Conservation (phyloP, 371 early-diverging fungal species). For the Syncephalastrum sp. region DNA sequence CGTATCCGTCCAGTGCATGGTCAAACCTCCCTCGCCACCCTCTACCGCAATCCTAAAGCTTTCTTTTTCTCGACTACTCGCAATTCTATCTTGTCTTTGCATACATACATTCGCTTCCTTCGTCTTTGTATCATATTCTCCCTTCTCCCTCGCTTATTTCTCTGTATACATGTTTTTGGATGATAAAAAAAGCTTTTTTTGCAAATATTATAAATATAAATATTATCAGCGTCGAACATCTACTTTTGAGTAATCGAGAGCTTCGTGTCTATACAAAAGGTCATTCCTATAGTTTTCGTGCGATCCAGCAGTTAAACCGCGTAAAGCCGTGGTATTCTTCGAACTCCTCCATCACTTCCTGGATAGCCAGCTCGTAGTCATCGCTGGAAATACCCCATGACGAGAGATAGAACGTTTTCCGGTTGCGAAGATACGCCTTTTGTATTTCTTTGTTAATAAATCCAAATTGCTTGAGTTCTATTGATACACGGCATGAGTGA, state of each 20-base stretch:
- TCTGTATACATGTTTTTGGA: constrained; percentile 5
- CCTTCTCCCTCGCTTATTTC: neutral
- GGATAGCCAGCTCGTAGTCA: constrained; percentile 45
- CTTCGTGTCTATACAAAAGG: constrained; percentile 1
- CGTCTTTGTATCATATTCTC: constrained; percentile 1
- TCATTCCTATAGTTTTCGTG: constrained; percentile 17
- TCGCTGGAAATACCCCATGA: constrained; percentile 43
- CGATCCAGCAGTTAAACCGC: constrained; percentile 44
- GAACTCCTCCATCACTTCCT: constrained; percentile 45
- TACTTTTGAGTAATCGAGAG: neutral
- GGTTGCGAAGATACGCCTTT: constrained; percentile 36
- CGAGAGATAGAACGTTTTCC: constrained; percentile 32
- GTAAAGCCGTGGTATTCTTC: constrained; percentile 46
- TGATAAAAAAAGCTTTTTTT: neutral
- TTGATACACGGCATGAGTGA: neutral
- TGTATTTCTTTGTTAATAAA: constrained; percentile 51
- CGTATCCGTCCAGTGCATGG: neutral
- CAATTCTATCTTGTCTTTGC: no score
- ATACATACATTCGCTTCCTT: neutral
- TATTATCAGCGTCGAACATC: no score
- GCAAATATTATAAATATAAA: no score
- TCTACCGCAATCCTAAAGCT: neutral
- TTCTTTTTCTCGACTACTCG: neutral
- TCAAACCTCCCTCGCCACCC: constrained; percentile 3
- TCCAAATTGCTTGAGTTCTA: constrained; percentile 53